A percentile compares a stretch with the other conserved stretches of the same genome.
Evolutionary conservation across 1,284 basidiomycete species (phyloP).

Genomic region (Cutaneotrichosporon arboriforme): DNA sequence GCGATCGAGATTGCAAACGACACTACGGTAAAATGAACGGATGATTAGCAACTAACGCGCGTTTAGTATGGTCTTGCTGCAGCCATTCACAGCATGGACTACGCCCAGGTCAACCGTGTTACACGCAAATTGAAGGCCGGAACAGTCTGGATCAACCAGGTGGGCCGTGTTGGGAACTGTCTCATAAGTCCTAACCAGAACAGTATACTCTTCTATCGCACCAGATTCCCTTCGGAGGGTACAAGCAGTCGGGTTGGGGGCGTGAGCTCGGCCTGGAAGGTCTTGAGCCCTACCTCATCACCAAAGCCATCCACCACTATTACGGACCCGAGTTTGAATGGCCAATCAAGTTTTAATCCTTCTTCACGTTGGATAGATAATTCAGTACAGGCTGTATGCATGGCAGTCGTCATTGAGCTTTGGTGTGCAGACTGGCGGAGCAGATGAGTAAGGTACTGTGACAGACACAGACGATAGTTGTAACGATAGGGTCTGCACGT

Average conservation of each 20-base stretch:
- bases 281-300: conserved; percentile 19
- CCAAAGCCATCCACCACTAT: conserved; percentile 14
- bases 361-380: no score
- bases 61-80: conserved; percentile 77
- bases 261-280: conserved; percentile 48
- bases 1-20: conserved; percentile 70
- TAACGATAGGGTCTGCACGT: no score
- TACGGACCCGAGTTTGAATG: conserved; percentile 13
- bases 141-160: conserved; percentile 63
- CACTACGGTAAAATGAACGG: conserved; percentile 49
- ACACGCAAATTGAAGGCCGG: conserved; percentile 90
- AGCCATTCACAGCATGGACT: conserved; percentile 78
- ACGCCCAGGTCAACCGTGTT: conserved; percentile 87
- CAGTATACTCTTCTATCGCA: conserved; percentile 68
- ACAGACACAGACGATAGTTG: no score
- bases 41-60: conserved; percentile 51
- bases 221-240: conserved; percentile 51
- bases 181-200: background rate
- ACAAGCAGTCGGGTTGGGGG: conserved; percentile 28
- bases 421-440: no score
- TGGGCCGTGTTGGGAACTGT: no score
- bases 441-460: no score
- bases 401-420: no score
- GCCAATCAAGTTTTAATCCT: conserved; percentile 10
- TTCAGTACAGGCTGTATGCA: no score